Evolutionary conservation across 2,329 filamentous ascomycete species (phyloP).

Genomic region (Pyrenophora seminiperda): DNA sequence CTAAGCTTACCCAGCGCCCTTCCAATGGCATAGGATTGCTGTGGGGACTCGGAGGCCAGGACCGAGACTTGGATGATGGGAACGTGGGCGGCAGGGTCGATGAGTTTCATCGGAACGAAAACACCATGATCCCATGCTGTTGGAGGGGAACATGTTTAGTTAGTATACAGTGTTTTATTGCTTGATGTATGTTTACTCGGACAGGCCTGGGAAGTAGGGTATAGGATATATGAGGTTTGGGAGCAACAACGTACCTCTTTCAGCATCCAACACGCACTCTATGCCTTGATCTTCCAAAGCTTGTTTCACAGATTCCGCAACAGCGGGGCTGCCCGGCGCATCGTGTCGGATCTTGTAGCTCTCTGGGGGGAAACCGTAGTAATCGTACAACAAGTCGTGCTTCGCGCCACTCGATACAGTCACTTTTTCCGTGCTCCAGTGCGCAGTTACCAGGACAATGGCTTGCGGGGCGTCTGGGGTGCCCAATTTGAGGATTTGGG

Average conservation of each 20-base stretch:
- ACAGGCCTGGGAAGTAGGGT: too few species aligned
- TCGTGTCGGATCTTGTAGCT: slow-evolving; percentile 62
- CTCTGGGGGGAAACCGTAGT: slow-evolving; percentile 63
- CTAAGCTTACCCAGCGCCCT: slow-evolving; percentile 58
- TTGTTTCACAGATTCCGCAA: slow-evolving; percentile 57
- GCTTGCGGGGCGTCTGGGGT: slow-evolving; percentile 57
- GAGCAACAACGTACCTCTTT: slow-evolving; percentile 35
- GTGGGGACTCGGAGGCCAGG: slow-evolving; percentile 58
- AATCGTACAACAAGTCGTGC: slow-evolving; percentile 62
- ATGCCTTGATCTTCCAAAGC: slow-evolving; percentile 57
- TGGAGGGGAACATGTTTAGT: not conserved
- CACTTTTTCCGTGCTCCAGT: slow-evolving; percentile 59
- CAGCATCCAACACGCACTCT: slow-evolving; percentile 35
- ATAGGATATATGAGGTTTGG: too few species aligned
- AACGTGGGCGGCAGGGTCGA: slow-evolving; percentile 58
- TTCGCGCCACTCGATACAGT: slow-evolving; percentile 57
- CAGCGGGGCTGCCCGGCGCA: slow-evolving; percentile 60
- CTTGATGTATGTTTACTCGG: too few species aligned
- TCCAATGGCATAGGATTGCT: slow-evolving; percentile 59
- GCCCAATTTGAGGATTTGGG: slow-evolving; percentile 60
- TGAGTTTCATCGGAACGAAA: slow-evolving; percentile 63
- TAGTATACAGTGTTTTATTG: not conserved
- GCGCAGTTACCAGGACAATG: slow-evolving; percentile 63
- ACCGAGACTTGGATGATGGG: slow-evolving; percentile 65
- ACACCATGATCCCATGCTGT: slow-evolving; percentile 65